Evolutionary conservation across 108 stramenopile genomes (phyloP).

Genomic region (Nitzschia sp.): DNA sequence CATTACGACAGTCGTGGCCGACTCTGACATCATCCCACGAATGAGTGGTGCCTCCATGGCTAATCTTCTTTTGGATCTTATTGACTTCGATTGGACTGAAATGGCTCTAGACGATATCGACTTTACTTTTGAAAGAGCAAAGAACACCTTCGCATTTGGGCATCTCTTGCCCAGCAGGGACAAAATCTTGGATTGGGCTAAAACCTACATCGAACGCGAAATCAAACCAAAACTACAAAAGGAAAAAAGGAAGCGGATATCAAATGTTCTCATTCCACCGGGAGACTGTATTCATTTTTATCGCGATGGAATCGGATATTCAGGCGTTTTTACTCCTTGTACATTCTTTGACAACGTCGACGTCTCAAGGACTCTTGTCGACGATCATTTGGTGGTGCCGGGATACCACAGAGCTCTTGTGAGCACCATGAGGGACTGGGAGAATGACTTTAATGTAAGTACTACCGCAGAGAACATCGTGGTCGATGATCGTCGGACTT

Average conservation of each 20-base stretch:
- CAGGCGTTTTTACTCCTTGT: conserved; percentile 65
- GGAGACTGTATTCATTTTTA: conserved; percentile 82
- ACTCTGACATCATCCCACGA: conserved; percentile 77
- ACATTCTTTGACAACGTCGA: conserved; percentile 66
- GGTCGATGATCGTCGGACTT: too few relatives aligned
- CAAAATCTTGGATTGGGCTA: conserved; percentile 9
- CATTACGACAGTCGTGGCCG: conserved; percentile 72
- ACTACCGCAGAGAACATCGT: not conserved
- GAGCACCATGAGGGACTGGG: conserved; percentile 19
- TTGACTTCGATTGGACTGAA: conserved; percentile 63
- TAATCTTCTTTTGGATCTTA: conserved; percentile 62
- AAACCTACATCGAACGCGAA: not conserved
- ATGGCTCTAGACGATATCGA: conserved; percentile 26
- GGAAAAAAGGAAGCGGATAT: conserved; percentile 15
- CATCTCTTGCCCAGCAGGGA: conserved; percentile 10
- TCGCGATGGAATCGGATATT: conserved; percentile 73
- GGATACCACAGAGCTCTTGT: conserved; percentile 57
- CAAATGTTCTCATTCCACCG: conserved; percentile 40
- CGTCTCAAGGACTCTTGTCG: conserved; percentile 67
- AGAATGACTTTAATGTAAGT: conserved; percentile 29
- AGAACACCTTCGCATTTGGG: conserved; percentile 10
- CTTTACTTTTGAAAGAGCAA: conserved; percentile 11
- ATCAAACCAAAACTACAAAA: conserved; percentile 2
- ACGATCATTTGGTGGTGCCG: conserved; percentile 73
- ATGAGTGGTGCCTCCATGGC: conserved; percentile 63